Percentiles rank a stretch among this genome's conserved stretches.
Conservation (phyloP, 805 yeast genomes). For the Vanderwaltozyma yarrowii region DNA sequence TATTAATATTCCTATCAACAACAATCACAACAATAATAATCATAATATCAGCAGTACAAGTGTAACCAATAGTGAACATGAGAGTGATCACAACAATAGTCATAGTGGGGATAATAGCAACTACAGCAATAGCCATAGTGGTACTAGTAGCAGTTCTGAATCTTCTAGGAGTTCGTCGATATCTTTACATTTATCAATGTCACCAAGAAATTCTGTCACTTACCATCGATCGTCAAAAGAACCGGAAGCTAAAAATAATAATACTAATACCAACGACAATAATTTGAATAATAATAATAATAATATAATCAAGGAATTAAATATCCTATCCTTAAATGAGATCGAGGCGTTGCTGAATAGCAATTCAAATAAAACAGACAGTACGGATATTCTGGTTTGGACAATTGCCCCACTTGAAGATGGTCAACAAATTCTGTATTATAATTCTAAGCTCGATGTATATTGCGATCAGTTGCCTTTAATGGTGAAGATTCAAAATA, state of each 20-base stretch:
- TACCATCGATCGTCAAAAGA: background rate
- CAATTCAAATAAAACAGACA: no score
- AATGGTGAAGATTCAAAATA: no score
- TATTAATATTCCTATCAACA: background rate
- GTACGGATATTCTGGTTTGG: background rate
- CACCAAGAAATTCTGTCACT: background rate
- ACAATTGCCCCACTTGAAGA: background rate
- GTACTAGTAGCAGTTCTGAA: no score
- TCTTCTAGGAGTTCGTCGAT: background rate
- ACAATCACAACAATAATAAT: no score
- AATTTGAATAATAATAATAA: background rate
- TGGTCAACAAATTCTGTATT: constrained; percentile 44
- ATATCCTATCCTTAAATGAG: constrained; percentile 29
- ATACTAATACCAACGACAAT: background rate
- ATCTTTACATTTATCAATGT: background rate
- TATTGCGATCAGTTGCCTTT: constrained; percentile 52
- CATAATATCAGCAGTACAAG: no score
- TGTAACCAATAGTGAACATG: no score
- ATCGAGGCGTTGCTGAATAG: constrained; percentile 29
- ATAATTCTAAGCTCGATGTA: constrained; percentile 49
- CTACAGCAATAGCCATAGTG: no score
- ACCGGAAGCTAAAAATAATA: background rate
- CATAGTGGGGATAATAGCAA: no score
- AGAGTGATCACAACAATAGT: no score
- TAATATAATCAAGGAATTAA: constrained; percentile 6